Conservation (phyloP, 306 rosid genomes). For the Vigna radiata region DNA sequence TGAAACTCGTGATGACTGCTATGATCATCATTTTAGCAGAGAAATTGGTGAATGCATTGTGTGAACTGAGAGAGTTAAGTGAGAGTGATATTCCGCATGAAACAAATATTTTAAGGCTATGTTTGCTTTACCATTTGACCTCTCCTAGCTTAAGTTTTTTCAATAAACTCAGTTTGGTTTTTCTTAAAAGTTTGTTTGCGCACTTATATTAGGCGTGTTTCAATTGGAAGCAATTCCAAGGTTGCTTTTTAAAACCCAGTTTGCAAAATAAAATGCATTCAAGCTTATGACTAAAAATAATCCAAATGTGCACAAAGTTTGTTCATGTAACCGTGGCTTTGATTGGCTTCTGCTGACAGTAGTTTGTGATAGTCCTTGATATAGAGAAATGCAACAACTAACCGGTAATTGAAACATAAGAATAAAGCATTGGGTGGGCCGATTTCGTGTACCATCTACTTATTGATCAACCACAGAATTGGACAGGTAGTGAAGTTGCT, state of each 20-base stretch:
- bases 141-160: not conserved
- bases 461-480: not conserved
- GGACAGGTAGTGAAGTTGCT: conserved; percentile 20
- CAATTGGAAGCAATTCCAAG: not conserved
- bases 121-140: not conserved
- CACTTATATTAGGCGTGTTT: not conserved
- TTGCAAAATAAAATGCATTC: not conserved
- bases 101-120: not conserved
- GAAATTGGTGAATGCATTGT: not conserved
- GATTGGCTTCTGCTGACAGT: not conserved
- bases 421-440: not conserved
- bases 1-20: conserved; percentile 8
- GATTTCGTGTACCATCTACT: not conserved
- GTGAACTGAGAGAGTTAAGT: not conserved
- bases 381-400: conserved; percentile 9
- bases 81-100: not conserved
- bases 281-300: too few species aligned
- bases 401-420: conserved; percentile 11
- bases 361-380: conserved; percentile 14
- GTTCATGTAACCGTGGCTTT: conserved; percentile 23
- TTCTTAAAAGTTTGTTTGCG: not conserved
- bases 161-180: too few species aligned
- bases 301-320: not conserved
- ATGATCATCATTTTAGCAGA: not conserved
- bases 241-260: not conserved